Evolutionary conservation across 345 rosid genomes (phyloP), one percentile per base, ranked within the genome.

Genomic region (Euphorbia peplus): DNA sequence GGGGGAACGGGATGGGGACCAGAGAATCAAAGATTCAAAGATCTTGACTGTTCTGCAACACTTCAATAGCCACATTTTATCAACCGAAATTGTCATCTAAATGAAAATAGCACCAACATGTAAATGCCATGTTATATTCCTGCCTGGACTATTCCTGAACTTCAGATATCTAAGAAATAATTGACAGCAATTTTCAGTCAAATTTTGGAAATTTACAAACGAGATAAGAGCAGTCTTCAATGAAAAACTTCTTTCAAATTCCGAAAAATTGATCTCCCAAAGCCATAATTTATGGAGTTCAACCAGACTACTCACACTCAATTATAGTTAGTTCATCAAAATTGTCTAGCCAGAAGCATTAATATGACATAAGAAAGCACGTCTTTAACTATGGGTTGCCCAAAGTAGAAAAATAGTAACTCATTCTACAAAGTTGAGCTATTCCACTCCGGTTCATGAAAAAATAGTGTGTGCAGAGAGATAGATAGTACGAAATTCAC

Each of bases 351-450:
- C 68, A 11, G 16, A 15, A n/a, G n/a, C 41, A 50, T 16, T 10
- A n/a, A 60, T 9, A 60, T n/a, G 63, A 59, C n/a, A 58, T 28
- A 12, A 28, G 9, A 24, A 35, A 35, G n/a, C 0, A 30, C 24
- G 18, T 9, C 0, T 60, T 60, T 37, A 13, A 24, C 21, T n/a
- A 68, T 3, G 19, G 25, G 3, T 18, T 26, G 10, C 5, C 51
- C 22, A 41, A 64, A 60, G 19, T 63, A 18, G 50, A 68, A 30
- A 60, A 62, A 63, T 24, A 60, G 37, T n/a, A 42, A 35, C 64
- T 35, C 26, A 54, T 54, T 66, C 73, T 52, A 68, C 13, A 61
- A 62, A 56, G 18, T 24, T 25, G 59, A 63, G 35, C 48, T 61
- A 35, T 57, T 22, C 2, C 22, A 52, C 32, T 8, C 10, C 24